Conservation (phyloP, 78 protist species). For the Acrasis kona region DNA sequence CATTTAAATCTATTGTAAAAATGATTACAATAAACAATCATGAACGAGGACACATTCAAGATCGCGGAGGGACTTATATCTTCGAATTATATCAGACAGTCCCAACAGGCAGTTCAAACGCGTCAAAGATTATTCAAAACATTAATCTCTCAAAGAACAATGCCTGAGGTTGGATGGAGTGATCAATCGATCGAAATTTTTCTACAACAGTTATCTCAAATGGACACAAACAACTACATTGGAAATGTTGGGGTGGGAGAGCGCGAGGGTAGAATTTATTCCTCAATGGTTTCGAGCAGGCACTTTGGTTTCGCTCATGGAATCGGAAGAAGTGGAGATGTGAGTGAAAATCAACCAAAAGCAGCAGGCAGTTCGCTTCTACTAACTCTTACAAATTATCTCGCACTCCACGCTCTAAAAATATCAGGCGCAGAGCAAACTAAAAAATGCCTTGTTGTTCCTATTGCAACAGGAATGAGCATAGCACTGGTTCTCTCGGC, state of each 20-base stretch:
- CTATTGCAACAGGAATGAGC: slow-evolving; percentile 95
- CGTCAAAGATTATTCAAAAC: neutral
- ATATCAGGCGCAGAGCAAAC: slow-evolving; percentile 16
- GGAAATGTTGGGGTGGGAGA: slow-evolving; percentile 90
- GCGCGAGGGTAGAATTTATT: slow-evolving; percentile 86
- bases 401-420: slow-evolving; percentile 57
- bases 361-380: slow-evolving; percentile 99
- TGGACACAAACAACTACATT: slow-evolving; percentile 26
- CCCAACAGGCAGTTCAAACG: neutral
- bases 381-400: slow-evolving; percentile 34
- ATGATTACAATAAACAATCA: no score
- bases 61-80: neutral
- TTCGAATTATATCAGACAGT: neutral
- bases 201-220: slow-evolving; percentile 1
- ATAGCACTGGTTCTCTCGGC: slow-evolving; percentile 64
- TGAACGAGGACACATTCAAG: neutral
- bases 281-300: slow-evolving; percentile 53
- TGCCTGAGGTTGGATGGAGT: slow-evolving; percentile 14
- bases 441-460: slow-evolving; percentile 60
- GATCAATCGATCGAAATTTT: neutral
- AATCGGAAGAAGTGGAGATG: slow-evolving; percentile 96
- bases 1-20: no score
- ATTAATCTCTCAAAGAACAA: slow-evolving; percentile 21
- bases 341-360: slow-evolving; percentile 93
- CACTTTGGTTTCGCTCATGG: slow-evolving; percentile 83